Evolutionary conservation across 1,139 yeast species (phyloP).

Genomic region (Yamadazyma diddensiae): DNA sequence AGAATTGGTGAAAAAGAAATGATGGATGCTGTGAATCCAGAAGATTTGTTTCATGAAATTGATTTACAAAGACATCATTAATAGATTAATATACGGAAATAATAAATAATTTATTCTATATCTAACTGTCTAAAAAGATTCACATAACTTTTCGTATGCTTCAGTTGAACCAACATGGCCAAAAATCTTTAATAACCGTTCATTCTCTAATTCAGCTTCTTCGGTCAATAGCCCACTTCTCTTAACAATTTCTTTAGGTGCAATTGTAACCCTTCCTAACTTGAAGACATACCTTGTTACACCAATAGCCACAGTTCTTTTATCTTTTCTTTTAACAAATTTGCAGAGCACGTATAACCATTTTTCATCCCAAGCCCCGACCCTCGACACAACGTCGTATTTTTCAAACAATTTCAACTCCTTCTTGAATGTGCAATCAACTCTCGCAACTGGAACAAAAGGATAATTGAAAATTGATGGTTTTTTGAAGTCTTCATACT

Average conservation of each 20-base stretch:
- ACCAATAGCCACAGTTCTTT: slow-evolving; percentile 56
- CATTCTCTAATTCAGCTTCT: slow-evolving; percentile 42
- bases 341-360: slow-evolving; percentile 76
- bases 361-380: slow-evolving; percentile 83
- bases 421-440: slow-evolving; percentile 62
- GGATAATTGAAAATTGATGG: slow-evolving; percentile 41
- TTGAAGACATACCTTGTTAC: slow-evolving; percentile 76
- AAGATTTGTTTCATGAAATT: slow-evolving; percentile 58
- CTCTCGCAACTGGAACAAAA: slow-evolving; percentile 75
- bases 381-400: slow-evolving; percentile 54
- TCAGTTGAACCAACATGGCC: slow-evolving; percentile 28
- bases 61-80: slow-evolving; percentile 40
- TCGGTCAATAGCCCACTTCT: slow-evolving; percentile 57
- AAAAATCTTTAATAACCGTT: slow-evolving; percentile 27
- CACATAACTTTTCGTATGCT: slow-evolving; percentile 24
- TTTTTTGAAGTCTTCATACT: slow-evolving; percentile 29
- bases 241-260: slow-evolving; percentile 58
- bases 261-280: slow-evolving; percentile 65
- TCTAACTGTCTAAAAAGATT: slow-evolving; percentile 8
- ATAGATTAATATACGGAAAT: slow-evolving; percentile 2
- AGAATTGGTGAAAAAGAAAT: slow-evolving; percentile 67
- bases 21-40: slow-evolving; percentile 67
- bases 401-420: slow-evolving; percentile 68
- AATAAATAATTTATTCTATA: slow-evolving; percentile 1
- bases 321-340: slow-evolving; percentile 41